Conservation (phyloP, 768 basidiomycete genomes). For the Boletus huronensis region DNA sequence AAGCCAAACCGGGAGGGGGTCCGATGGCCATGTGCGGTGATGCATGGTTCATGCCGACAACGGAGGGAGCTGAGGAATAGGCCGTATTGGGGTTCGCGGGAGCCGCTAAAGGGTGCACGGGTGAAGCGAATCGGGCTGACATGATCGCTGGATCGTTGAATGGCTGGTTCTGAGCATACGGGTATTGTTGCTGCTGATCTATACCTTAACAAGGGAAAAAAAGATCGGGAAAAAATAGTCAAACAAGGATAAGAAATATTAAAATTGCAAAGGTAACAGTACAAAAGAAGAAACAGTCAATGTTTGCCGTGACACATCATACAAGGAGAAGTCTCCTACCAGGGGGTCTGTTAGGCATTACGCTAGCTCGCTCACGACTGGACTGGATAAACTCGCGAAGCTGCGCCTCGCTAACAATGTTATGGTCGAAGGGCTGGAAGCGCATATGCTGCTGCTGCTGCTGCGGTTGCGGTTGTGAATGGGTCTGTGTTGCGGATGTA, state of each 20-base stretch:
- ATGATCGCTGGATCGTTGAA: slow-evolving; percentile 80
- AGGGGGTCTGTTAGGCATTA: slow-evolving; percentile 34
- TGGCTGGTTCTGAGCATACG: slow-evolving; percentile 39
- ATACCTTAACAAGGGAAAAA: slow-evolving; percentile 21
- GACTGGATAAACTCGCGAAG: slow-evolving; percentile 72
- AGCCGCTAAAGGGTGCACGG: slow-evolving; percentile 25
- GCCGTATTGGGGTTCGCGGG: slow-evolving; percentile 8
- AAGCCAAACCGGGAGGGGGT: slow-evolving; percentile 67
- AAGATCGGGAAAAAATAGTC: slow-evolving; percentile 11
- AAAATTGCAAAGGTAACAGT: slow-evolving; percentile 21
- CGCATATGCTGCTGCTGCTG: slow-evolving; percentile 36
- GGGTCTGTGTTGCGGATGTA: slow-evolving; percentile 35
- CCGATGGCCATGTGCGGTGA: slow-evolving; percentile 39
- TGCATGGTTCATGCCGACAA: slow-evolving; percentile 11
- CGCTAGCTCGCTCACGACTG: slow-evolving; percentile 55
- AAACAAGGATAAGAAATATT: slow-evolving; percentile 12
- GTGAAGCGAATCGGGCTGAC: slow-evolving; percentile 62
- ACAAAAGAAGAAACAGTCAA: slow-evolving; percentile 34
- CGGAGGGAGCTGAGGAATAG: slow-evolving; percentile 13
- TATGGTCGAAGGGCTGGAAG: slow-evolving; percentile 56
- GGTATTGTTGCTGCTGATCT: slow-evolving; percentile 37
- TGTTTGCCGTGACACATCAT: slow-evolving; percentile 30
- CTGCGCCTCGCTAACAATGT: slow-evolving; percentile 65
- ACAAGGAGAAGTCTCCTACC: slow-evolving; percentile 50
- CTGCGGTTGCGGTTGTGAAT: slow-evolving; percentile 35